Conservation (phyloP, 345 rosid species). For the Salix koriyanagi region DNA sequence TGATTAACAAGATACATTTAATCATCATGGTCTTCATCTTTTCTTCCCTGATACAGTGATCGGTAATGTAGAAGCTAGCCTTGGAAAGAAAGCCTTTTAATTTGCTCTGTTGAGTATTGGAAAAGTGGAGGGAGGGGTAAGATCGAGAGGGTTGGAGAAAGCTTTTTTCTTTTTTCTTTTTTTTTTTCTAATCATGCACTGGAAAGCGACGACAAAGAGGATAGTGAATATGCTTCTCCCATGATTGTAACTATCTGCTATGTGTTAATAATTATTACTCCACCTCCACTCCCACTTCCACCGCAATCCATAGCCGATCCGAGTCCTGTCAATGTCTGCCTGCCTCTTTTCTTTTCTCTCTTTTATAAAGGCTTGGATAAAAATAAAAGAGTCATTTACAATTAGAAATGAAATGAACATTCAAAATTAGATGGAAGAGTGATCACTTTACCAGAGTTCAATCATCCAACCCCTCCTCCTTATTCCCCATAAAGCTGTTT, state of each 20-base stretch:
- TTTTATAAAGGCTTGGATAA: slow-evolving; percentile 1
- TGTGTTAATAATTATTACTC: slow-evolving; percentile 32
- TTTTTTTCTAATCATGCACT: slow-evolving; percentile 72
- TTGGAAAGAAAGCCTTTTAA: slow-evolving; percentile 36
- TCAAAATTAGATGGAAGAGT: slow-evolving; percentile 13
- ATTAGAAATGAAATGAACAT: slow-evolving; percentile 6
- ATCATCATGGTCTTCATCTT: background rate
- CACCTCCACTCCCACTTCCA: slow-evolving; percentile 45
- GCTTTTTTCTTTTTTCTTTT: slow-evolving; percentile 5
- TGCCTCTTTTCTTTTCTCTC: background rate
- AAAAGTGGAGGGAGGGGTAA: slow-evolving; percentile 7
- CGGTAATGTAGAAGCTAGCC: slow-evolving; percentile 17
- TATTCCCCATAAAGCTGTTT: slow-evolving; percentile 55
- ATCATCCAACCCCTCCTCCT: slow-evolving; percentile 46
- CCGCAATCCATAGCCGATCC: slow-evolving; percentile 43
- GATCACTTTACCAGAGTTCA: slow-evolving; percentile 34
- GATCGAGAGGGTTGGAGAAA: slow-evolving; percentile 12
- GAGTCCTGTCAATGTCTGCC: slow-evolving; percentile 38
- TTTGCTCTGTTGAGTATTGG: slow-evolving; percentile 7
- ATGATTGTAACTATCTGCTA: slow-evolving; percentile 55
- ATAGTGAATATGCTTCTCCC: slow-evolving; percentile 71
- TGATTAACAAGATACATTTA: background rate
- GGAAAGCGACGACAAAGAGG: slow-evolving; percentile 78
- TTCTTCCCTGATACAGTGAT: background rate
- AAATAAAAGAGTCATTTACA: background rate